Percentiles rank a stretch among this genome's conserved stretches.
Conservation (phyloP, 2,329 filamentous ascomycete species). For the Byssothecium circinans region DNA sequence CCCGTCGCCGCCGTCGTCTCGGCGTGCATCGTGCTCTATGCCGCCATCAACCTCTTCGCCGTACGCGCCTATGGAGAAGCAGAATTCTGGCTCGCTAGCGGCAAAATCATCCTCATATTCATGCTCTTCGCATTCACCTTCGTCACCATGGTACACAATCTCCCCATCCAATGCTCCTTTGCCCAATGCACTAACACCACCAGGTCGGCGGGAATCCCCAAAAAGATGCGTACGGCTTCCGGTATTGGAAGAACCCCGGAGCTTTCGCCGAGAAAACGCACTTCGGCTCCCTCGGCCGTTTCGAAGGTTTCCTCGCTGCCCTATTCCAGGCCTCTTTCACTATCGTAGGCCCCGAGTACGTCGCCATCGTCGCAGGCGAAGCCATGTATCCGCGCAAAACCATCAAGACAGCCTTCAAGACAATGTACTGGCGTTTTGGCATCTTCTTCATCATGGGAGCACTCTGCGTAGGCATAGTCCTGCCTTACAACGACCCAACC, state of each 20-base stretch:
- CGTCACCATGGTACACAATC: constrained; percentile 29
- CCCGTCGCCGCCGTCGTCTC: constrained; percentile 37
- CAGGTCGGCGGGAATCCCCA: constrained; percentile 42
- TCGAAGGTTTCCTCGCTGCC: constrained; percentile 61
- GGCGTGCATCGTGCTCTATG: constrained; percentile 38
- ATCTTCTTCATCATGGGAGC: constrained; percentile 49
- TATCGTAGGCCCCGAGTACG: constrained; percentile 54
- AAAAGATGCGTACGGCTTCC: constrained; percentile 40
- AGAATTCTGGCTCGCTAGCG: constrained; percentile 40
- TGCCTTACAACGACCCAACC: constrained; percentile 68
- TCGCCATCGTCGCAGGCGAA: constrained; percentile 65
- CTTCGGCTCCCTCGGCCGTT: constrained; percentile 58
- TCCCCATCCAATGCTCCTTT: background rate
- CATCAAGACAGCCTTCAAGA: constrained; percentile 61
- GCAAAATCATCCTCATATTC: constrained; percentile 45
- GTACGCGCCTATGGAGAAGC: constrained; percentile 44
- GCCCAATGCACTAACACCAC: background rate
- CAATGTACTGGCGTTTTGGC: constrained; percentile 48
- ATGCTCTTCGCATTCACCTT: constrained; percentile 45
- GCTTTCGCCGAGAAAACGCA: constrained; percentile 36
- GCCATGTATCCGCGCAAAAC: constrained; percentile 64
- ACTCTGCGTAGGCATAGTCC: constrained; percentile 52
- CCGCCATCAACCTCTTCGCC: constrained; percentile 40
- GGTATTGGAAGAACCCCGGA: constrained; percentile 42
- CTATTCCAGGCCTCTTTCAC: constrained; percentile 50